Percentiles rank a stretch among this genome's conserved stretches.
Conservation (phyloP, 2,329 filamentous ascomycete species). For the Raffaelea arxii region DNA sequence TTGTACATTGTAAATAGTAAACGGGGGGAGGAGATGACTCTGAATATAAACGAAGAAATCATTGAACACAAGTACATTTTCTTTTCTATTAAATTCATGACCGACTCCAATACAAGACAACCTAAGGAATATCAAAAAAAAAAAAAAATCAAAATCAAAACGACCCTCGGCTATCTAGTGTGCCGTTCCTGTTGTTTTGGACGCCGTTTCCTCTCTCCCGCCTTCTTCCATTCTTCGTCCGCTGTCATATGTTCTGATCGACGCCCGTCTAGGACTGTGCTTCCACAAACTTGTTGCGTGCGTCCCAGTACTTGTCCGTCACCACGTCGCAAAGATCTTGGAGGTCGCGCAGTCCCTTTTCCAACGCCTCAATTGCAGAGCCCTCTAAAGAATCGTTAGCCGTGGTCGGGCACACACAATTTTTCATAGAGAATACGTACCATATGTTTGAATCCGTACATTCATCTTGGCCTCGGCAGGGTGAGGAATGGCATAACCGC, state of each 20-base stretch:
- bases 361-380: slow-evolving; percentile 73
- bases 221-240: background rate
- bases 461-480: slow-evolving; percentile 97
- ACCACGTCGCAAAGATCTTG: slow-evolving; percentile 91
- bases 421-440: slow-evolving; percentile 37
- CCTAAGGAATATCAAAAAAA: background rate
- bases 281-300: slow-evolving; percentile 48
- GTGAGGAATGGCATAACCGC: slow-evolving; percentile 95
- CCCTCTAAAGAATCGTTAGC: slow-evolving; percentile 43
- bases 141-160: no score
- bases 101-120: background rate
- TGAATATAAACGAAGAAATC: no score
- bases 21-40: no score
- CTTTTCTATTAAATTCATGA: background rate
- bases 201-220: background rate
- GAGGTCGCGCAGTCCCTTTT: slow-evolving; percentile 82
- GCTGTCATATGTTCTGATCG: background rate
- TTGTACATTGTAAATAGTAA: background rate
- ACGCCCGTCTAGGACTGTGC: background rate
- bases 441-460: slow-evolving; percentile 91
- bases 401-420: no score
- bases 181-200: background rate
- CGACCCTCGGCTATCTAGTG: no score
- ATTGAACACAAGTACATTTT: background rate
- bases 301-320: slow-evolving; percentile 72